Conservation (phyloP, 2,329 filamentous ascomycete genomes). For the Berkeleyomyces rouxiae region DNA sequence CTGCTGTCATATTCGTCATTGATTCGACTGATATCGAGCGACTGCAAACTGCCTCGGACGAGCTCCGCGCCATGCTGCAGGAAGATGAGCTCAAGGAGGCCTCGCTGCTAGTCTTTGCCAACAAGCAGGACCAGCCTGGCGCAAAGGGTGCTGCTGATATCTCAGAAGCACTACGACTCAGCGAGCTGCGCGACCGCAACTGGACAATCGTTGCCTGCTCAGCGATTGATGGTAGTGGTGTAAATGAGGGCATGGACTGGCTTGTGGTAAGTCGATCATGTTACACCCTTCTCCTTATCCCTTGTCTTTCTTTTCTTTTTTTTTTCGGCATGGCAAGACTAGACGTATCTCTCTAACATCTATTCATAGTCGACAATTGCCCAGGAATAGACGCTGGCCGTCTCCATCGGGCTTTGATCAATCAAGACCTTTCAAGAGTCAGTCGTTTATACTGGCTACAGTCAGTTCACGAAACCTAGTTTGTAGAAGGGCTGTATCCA, state of each 20-base stretch:
- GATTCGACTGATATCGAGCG: slow-evolving; percentile 96
- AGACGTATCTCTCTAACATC: not conserved
- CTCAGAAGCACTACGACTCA: slow-evolving; percentile 76
- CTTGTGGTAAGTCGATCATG: slow-evolving; percentile 49
- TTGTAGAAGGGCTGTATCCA: not conserved
- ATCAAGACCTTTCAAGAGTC: not conserved
- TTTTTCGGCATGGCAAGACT: not conserved
- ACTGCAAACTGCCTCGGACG: slow-evolving; percentile 79
- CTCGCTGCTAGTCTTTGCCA: slow-evolving; percentile 84
- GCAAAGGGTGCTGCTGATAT: slow-evolving; percentile 95
- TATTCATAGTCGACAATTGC: not conserved
- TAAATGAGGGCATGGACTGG: slow-evolving; percentile 98
- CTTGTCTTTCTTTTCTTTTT: not conserved
- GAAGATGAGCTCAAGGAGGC: slow-evolving; percentile 94
- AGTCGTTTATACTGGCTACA: not conserved
- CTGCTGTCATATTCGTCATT: slow-evolving; percentile 95
- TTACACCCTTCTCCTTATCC: not conserved
- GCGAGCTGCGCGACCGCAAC: slow-evolving; percentile 86
- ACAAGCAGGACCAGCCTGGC: slow-evolving; percentile 96
- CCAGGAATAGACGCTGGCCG: not conserved
- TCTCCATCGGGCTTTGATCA: not conserved
- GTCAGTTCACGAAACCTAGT: too few relatives aligned
- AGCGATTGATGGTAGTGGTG: slow-evolving; percentile 84
- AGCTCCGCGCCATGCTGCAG: slow-evolving; percentile 86
- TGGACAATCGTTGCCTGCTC: slow-evolving; percentile 99